These are phyloP conservation scores for Cyclospora cayetanensis DNA, from an alignment of 169 alveolate genomes.

Conservation along the genomic window DNA sequence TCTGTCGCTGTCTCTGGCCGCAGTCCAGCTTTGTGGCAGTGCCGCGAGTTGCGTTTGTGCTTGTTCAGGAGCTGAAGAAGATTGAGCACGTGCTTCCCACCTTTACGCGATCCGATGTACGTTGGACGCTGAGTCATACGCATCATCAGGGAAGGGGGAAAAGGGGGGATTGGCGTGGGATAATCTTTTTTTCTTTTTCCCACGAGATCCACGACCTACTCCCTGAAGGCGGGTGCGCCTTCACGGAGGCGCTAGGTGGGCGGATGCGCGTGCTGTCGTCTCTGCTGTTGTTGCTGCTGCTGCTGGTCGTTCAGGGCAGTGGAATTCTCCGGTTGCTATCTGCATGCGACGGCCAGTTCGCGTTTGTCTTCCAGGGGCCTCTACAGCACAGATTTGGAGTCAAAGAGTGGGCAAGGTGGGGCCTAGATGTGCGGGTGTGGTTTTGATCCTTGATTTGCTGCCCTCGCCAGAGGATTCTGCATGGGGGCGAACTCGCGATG, in stretches of 20 bases:
- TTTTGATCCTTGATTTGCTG: no score
- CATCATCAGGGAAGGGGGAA: no score
- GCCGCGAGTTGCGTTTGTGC: not conserved
- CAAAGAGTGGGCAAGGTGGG: not conserved
- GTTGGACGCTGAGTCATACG: no score
- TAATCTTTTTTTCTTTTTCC: no score
- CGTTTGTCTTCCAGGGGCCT: conserved; percentile 1
- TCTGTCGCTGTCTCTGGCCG: not conserved
- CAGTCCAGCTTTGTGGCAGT: not conserved
- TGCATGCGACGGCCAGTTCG: conserved; percentile 28
- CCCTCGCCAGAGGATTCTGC: no score
- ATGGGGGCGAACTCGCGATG: no score
- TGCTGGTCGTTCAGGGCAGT: not conserved
- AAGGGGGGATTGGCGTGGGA: no score
- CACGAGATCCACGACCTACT: no score
- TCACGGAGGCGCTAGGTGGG: no score
- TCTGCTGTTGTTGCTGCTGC: not conserved
- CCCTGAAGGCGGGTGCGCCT: no score
- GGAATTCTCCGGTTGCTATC: not conserved
- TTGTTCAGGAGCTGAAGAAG: not conserved
- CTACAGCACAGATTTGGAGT: not conserved
- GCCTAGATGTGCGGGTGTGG: not conserved
- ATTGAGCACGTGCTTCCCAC: not conserved
- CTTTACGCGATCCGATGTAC: not conserved
- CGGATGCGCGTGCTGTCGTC: no score